phyloP scores from a whole-genome alignment of 257 asterid genomes.

The Scutellaria galericulata region DNA sequence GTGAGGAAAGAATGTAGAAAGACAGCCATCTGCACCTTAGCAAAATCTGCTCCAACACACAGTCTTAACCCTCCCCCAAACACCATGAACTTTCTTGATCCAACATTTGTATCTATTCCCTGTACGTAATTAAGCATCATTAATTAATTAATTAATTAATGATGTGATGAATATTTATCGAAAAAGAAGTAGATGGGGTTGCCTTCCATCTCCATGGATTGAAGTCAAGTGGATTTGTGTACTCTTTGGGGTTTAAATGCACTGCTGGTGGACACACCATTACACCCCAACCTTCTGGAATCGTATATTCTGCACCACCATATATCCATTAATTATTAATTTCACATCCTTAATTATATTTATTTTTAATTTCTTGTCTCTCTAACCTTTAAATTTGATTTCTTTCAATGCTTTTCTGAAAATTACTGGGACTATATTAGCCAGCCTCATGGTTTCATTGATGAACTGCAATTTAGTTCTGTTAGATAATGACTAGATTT shows the following conservation, averaged over 20 bases:
- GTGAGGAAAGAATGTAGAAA: slow-evolving; percentile 77
- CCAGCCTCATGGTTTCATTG: slow-evolving; percentile 85
- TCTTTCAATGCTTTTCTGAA: slow-evolving; percentile 78
- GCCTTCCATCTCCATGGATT: slow-evolving; percentile 97
- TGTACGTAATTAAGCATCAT: slow-evolving; percentile 1
- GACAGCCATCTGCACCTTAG: slow-evolving; percentile 82
- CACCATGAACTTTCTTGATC: slow-evolving; percentile 86
- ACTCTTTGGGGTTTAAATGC: slow-evolving; percentile 70
- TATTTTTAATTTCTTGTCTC: slow-evolving; percentile 48
- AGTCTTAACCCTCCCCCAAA: slow-evolving; percentile 92
- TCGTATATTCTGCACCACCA: slow-evolving; percentile 61
- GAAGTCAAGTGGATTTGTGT: slow-evolving; percentile 73
- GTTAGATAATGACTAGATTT: background rate
- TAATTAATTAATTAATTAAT: too few species aligned
- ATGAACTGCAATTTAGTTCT: slow-evolving; percentile 57
- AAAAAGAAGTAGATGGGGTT: slow-evolving; percentile 22
- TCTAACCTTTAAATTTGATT: slow-evolving; percentile 67
- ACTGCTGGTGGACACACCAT: slow-evolving; percentile 94
- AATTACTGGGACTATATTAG: slow-evolving; percentile 85
- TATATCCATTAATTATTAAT: too few species aligned
- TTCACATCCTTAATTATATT: too few species aligned
- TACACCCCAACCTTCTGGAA: slow-evolving; percentile 87
- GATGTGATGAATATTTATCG: background rate
- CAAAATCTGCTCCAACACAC: slow-evolving; percentile 89
- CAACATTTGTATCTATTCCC: slow-evolving; percentile 68